A percentile compares a stretch with the other conserved stretches of the same genome.
These are phyloP conservation scores for Gossypium trilobum DNA, from an alignment of 441 rosid species.

Conservation along the genomic window DNA sequence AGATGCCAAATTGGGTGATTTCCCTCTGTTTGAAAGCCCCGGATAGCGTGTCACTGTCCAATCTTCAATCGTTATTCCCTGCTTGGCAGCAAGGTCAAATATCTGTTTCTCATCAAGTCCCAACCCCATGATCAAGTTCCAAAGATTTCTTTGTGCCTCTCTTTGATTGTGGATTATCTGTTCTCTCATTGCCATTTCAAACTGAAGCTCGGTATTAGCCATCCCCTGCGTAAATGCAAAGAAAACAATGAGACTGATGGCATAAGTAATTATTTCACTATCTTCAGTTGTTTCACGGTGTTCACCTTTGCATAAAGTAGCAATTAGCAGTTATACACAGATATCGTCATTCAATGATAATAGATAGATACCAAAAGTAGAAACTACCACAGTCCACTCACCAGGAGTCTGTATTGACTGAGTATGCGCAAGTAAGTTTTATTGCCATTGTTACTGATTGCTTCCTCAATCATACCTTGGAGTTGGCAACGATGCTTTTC, in stretches of 20 bases:
- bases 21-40: conserved; percentile 43
- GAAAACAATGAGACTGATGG: conserved; percentile 15
- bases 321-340: not conserved
- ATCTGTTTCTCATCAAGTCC: conserved; percentile 70
- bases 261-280: not conserved
- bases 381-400: conserved; percentile 28
- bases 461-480: conserved; percentile 80
- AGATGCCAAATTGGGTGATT: conserved; percentile 29
- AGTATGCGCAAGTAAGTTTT: conserved; percentile 81
- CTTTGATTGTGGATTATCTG: conserved; percentile 81
- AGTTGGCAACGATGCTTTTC: conserved; percentile 68
- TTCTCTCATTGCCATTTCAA: conserved; percentile 93
- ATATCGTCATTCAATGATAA: not conserved
- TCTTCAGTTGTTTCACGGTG: not conserved
- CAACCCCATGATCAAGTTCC: conserved; percentile 70
- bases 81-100: conserved; percentile 63
- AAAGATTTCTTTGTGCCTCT: conserved; percentile 66
- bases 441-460: conserved; percentile 61
- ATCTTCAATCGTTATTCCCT: conserved; percentile 75
- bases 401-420: conserved; percentile 86
- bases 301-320: not conserved
- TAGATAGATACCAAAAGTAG: not conserved
- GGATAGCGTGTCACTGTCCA: conserved; percentile 40
- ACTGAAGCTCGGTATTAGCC: conserved; percentile 86
- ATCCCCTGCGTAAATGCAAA: conserved; percentile 47